Evolutionary conservation across 2,329 filamentous ascomycete genomes (phyloP), one percentile per base, ranked within the genome.

Genomic region (Westerdykella aurantiaca): DNA sequence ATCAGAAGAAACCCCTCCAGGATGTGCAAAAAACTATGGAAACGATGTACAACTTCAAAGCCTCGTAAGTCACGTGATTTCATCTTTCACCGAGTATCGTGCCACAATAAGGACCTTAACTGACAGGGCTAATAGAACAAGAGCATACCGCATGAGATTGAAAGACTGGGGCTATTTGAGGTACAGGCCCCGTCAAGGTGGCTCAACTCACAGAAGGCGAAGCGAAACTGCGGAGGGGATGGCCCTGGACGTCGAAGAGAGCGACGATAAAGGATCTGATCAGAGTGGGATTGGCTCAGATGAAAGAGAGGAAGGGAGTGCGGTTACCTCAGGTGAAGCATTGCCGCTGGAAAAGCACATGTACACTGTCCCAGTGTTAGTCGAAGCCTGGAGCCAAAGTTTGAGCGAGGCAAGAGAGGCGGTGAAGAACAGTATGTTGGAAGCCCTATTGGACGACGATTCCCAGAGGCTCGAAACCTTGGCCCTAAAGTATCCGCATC

Each of bases 81-180:
- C 40, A n/a, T 5, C 6, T 14, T 22, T 13, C 25, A 6, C 21
- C 31, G 11, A 48, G 54, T 10, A 54, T 18, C 6, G n/a, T n/a
- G 3, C 16, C 16, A n/a, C 31, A 3, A 16, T 34, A 6, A 13
- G 6, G 5, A 17, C 7, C 7, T 18, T 0, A 34, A 47, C 17
- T 29, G 25, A 29, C 25, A 29, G 7, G 17, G 23, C 2, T 13
- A n/a, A 5, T 23, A 66, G 63, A 1, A 67, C 61, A 6, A 49
- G 64, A 40, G 61, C 64, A 11, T 67, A 66, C 50, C 57, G 63
- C 12, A 63, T 64, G 58, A 67, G 64, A 42, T 34, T 67, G 33
- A 64, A 63, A 46, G 63, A 67, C 43, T 67, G 63, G 63, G 61
- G 61, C 1, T 50, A 60, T 1, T 57, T 56, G 47, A 58, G 60